A percentile compares a stretch with the other conserved stretches of the same genome.
phyloP scores from a whole-genome alignment of 306 rosid genomes.

The Acmispon strigosus region DNA sequence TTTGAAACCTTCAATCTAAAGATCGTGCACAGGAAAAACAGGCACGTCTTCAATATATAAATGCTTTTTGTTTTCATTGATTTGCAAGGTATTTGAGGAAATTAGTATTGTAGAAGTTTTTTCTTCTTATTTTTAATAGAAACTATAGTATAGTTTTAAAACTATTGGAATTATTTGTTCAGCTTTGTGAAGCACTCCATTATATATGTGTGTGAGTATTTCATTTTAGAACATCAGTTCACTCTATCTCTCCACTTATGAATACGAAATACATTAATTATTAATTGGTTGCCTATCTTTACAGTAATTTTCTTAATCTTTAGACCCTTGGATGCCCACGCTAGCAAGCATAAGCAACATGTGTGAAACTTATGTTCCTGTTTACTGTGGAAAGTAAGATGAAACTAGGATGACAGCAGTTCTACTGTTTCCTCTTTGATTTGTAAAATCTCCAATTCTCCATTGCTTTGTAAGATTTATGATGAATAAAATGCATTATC shows the following conservation, averaged over 20 bases:
- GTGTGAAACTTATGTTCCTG: not conserved
- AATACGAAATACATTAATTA: conserved; percentile 5
- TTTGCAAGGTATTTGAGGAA: not conserved
- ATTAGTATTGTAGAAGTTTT: not conserved
- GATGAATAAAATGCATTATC: not conserved
- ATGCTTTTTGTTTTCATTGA: conserved; percentile 5
- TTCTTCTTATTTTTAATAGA: not conserved
- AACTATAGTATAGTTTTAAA: not conserved
- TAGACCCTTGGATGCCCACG: not conserved
- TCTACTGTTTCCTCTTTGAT: not conserved
- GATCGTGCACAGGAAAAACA: conserved; percentile 98
- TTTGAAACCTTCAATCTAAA: conserved; percentile 95
- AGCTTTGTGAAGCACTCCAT: not conserved
- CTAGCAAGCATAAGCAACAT: not conserved
- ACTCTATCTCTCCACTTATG: conserved; percentile 2
- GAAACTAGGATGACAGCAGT: not conserved
- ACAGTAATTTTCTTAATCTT: not conserved
- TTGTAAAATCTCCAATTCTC: not conserved
- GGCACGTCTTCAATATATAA: conserved; percentile 40
- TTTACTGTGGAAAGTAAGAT: not conserved
- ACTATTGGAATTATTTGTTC: not conserved
- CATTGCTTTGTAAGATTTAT: not conserved
- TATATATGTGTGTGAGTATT: not conserved
- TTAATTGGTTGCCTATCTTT: not conserved
- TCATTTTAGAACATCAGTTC: not conserved